Conservation (phyloP, 1,284 basidiomycete species). For the Trichosporon sp. region DNA sequence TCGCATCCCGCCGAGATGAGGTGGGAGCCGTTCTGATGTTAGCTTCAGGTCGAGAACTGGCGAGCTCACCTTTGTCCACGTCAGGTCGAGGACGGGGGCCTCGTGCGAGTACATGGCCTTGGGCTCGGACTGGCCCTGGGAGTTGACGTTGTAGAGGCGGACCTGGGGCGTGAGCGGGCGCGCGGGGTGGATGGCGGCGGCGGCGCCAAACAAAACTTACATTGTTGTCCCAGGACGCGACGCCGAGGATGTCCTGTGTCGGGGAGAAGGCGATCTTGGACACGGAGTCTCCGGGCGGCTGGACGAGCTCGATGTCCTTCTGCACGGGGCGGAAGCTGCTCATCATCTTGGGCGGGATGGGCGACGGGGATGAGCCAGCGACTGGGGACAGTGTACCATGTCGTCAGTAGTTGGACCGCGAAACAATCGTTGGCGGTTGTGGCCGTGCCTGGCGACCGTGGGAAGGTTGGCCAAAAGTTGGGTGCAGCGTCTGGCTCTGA, state of each 20-base stretch:
- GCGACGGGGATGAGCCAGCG: not conserved
- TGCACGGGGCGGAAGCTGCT: slow-evolving; percentile 27
- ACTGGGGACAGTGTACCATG: not conserved
- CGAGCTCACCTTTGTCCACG: slow-evolving; percentile 64
- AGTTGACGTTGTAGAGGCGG: slow-evolving; percentile 57
- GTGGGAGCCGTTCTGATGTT: slow-evolving; percentile 64
- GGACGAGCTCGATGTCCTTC: slow-evolving; percentile 69
- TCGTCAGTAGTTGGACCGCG: not conserved
- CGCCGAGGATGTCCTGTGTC: slow-evolving; percentile 67
- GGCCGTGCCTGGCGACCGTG: not conserved
- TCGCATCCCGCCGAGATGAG: slow-evolving; percentile 82
- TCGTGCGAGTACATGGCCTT: slow-evolving; percentile 81
- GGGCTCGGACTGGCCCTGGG: slow-evolving; percentile 58
- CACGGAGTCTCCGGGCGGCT: slow-evolving; percentile 69
- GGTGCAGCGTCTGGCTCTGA: not conserved
- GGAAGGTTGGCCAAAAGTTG: not conserved
- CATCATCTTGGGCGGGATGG: slow-evolving; percentile 20
- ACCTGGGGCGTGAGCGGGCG: slow-evolving; percentile 42
- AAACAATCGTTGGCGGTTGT: not conserved
- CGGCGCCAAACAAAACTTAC: slow-evolving; percentile 49
- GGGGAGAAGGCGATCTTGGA: slow-evolving; percentile 63
- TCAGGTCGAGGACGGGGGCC: slow-evolving; percentile 72
- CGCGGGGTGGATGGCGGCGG: not conserved
- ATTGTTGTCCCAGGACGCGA: slow-evolving; percentile 73
- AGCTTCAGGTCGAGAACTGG: not conserved